Conservation (phyloP, 2,329 filamentous ascomycete genomes). For the Sporothrix schenckii region DNA sequence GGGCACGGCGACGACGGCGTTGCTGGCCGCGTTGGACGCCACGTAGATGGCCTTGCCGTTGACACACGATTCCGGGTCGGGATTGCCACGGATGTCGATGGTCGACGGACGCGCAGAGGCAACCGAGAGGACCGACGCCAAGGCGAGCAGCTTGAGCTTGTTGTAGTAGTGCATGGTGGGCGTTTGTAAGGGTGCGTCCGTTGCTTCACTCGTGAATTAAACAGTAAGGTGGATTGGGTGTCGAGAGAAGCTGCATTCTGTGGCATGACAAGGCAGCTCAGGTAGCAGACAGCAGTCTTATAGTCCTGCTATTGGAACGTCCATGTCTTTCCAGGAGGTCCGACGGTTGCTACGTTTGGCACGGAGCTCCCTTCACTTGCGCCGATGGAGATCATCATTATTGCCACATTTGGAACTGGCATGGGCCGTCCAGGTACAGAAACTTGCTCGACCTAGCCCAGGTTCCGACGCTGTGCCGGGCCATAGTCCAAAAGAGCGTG, state of each 20-base stretch:
- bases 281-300: not conserved
- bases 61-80: not conserved
- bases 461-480: too few relatives aligned
- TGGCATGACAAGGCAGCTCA: too few relatives aligned
- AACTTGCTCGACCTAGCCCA: not conserved
- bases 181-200: not conserved
- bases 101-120: not conserved
- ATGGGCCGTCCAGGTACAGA: not conserved
- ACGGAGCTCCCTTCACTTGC: not conserved
- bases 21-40: slow-evolving; percentile 10
- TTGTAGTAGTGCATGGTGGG: slow-evolving; percentile 15
- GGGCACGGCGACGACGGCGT: slow-evolving; percentile 31
- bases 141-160: not conserved
- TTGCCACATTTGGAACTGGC: slow-evolving; percentile 9
- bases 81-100: not conserved
- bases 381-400: slow-evolving; percentile 24
- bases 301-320: not conserved
- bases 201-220: not conserved
- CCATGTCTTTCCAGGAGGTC: too few relatives aligned
- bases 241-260: too few relatives aligned
- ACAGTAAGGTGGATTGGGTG: too few relatives aligned
- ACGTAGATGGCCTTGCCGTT: slow-evolving; percentile 31
- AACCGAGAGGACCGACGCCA: not conserved
- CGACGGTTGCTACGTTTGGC: not conserved
- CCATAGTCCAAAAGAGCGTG: too few relatives aligned